A percentile compares a stretch with the other conserved stretches of the same genome.
These are phyloP conservation scores for Phytophthora lateralis DNA, from an alignment of 352 stramenopile genomes.

Conservation along the genomic window DNA sequence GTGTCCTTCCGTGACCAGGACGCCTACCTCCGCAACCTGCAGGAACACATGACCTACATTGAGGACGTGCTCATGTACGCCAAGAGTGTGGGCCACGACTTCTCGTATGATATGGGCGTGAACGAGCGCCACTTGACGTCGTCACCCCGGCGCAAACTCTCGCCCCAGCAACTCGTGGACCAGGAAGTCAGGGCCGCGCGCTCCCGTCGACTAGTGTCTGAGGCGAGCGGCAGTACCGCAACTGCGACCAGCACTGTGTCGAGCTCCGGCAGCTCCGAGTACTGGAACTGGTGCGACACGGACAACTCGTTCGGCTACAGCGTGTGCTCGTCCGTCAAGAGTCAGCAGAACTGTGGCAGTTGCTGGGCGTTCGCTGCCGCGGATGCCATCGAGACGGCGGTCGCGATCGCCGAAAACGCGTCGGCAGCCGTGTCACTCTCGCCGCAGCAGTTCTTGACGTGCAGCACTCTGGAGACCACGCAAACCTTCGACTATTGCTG, in stretches of 20 bases:
- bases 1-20: constrained; percentile 35
- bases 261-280: constrained; percentile 25
- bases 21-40: constrained; percentile 51
- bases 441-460: constrained; percentile 79
- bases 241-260: constrained; percentile 22
- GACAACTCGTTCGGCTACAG: constrained; percentile 67
- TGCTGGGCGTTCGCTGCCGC: constrained; percentile 82
- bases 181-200: constrained; percentile 50
- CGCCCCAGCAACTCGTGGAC: constrained; percentile 65
- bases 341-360: constrained; percentile 81
- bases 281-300: constrained; percentile 77
- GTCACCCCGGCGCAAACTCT: constrained; percentile 36
- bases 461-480: constrained; percentile 65
- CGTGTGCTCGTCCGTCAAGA: constrained; percentile 81
- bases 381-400: constrained; percentile 80
- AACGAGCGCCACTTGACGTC: constrained; percentile 68
- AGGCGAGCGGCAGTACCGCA: constrained; percentile 25
- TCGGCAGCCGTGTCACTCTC: constrained; percentile 65
- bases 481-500: constrained; percentile 84
- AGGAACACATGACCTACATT: constrained; percentile 80
- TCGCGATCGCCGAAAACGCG: constrained; percentile 68
- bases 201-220: constrained; percentile 30
- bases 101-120: constrained; percentile 75
- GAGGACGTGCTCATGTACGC: constrained; percentile 74
- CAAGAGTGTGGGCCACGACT: constrained; percentile 54